Base-by-base conservation (phyloP, 306 rosid species). In the Mimosa bimucronata region DNA sequence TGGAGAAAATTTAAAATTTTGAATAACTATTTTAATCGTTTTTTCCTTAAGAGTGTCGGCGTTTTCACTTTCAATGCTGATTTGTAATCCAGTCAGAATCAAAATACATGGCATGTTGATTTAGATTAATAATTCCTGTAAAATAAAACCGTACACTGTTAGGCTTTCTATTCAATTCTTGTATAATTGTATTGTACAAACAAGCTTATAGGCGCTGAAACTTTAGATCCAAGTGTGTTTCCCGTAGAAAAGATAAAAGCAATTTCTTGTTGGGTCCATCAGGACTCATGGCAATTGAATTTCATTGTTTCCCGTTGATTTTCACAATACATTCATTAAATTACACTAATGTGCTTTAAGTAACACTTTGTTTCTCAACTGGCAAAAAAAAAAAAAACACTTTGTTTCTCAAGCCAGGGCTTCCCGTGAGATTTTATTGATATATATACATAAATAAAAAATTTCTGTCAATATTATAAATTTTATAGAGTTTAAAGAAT, bases 81-180 rank as follows among this genome's bases (percentile, higher is more conserved):
- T 38, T 67, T 19, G 23, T 37, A 18, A 19, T 66, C 15, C 25
- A n/a, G 28, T 66, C 23, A 18, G 21, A 37, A 18, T 19, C 38
- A 15, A 66, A 15, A 15, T 15, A 11, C 5, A 64, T 30, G 1
- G 15, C 46, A 4, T 31, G 48, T 28, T 75, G 55, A 16, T 73
- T 3, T 3, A 30, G 28, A 79, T 45, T 72, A 29, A 71, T 44
- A 7, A 29, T 61, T 42, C 45, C 13, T 75, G 65, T 29, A 16
- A 67, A 46, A 37, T 44, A 50, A 40, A 64, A 53, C 66, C 40
- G 18, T 25, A 41, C 75, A 73, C 82, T 65, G n/a, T n/a, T 83
- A 57, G 30, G 64, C 61, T 53, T 23, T 53, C 61, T 10, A 19
- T 53, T 53, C 61, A 53, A 53, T 19, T 53, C 26, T 19, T 19